Conservation (phyloP, 2,329 filamentous ascomycete species). For the Sodiomyces alkalinus region DNA sequence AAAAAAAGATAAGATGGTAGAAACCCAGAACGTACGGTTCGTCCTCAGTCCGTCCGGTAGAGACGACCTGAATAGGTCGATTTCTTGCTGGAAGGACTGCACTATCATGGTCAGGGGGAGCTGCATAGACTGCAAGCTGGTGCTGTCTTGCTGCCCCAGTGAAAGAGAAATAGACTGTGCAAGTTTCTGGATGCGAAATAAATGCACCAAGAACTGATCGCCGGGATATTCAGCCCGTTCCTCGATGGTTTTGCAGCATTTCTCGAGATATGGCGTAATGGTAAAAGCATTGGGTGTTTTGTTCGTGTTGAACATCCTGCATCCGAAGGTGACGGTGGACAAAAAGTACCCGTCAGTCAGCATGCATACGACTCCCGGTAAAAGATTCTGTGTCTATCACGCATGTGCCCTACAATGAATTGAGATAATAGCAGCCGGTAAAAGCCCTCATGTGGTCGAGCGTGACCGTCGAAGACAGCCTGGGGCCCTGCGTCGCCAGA, state of each 20-base stretch:
- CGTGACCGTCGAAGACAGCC: constrained; percentile 11
- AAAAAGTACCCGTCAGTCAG: too few species aligned
- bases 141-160: constrained; percentile 15
- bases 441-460: constrained; percentile 32
- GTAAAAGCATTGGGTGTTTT: constrained; percentile 33
- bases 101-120: constrained; percentile 25
- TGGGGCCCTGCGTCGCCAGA: constrained; percentile 7
- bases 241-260: constrained; percentile 26
- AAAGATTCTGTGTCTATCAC: too few species aligned
- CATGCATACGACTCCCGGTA: too few species aligned
- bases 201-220: constrained; percentile 27
- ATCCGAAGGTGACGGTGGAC: too few species aligned
- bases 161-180: constrained; percentile 29
- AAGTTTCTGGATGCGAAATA: constrained; percentile 32
- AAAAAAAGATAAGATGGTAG: too few species aligned
- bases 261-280: constrained; percentile 27
- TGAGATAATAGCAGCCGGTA: constrained; percentile 33
- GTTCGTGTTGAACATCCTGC: constrained; percentile 26
- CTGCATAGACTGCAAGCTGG: constrained; percentile 16
- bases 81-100: constrained; percentile 26
- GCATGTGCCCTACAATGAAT: constrained; percentile 27
- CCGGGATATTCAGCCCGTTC: constrained; percentile 24
- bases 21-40: constrained; percentile 17
- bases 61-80: constrained; percentile 21
- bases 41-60: constrained; percentile 19